Evolutionary conservation across 208 protist species (phyloP).

Genomic region (Trypanosoma lewisi): DNA sequence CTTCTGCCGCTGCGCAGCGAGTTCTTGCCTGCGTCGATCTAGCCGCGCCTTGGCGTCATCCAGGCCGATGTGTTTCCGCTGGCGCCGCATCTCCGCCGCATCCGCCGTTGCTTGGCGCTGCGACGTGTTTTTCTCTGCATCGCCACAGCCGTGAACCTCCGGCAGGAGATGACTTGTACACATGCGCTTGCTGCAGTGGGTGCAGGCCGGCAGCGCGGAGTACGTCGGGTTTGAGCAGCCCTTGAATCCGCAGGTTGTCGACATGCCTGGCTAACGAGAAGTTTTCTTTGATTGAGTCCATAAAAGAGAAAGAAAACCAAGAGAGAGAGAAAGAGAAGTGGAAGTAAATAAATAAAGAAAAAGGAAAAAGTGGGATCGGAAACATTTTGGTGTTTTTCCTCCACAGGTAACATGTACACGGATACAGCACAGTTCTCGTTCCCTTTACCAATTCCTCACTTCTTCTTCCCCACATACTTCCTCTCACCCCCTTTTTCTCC

Average conservation of each 20-base stretch:
- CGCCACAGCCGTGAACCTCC: constrained; percentile 81
- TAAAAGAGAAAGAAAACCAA: neutral
- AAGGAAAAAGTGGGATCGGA: neutral
- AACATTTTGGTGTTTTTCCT: neutral
- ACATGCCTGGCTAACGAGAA: neutral
- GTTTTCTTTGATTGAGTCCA: neutral
- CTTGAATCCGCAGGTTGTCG: constrained; percentile 18
- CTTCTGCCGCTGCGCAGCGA: constrained; percentile 61
- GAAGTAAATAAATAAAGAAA: neutral
- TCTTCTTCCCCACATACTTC: neutral
- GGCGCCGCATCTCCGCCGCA: constrained; percentile 44
- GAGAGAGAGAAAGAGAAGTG: constrained; percentile 18
- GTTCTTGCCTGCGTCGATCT: constrained; percentile 47
- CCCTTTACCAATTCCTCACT: neutral
- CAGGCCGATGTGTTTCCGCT: constrained; percentile 64
- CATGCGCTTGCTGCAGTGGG: constrained; percentile 62
- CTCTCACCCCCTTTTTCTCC: neutral
- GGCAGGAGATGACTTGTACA: constrained; percentile 81
- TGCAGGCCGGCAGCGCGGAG: constrained; percentile 53
- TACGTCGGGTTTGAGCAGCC: constrained; percentile 32
- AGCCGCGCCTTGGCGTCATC: constrained; percentile 68
- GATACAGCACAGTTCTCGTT: too few species aligned
- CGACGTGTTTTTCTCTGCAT: constrained; percentile 60
- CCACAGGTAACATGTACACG: neutral
- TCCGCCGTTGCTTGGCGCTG: constrained; percentile 59